Percentiles rank a stretch among this genome's conserved stretches.
Conservation (phyloP, 78 protist genomes). For the Polysphondylium violaceum region DNA sequence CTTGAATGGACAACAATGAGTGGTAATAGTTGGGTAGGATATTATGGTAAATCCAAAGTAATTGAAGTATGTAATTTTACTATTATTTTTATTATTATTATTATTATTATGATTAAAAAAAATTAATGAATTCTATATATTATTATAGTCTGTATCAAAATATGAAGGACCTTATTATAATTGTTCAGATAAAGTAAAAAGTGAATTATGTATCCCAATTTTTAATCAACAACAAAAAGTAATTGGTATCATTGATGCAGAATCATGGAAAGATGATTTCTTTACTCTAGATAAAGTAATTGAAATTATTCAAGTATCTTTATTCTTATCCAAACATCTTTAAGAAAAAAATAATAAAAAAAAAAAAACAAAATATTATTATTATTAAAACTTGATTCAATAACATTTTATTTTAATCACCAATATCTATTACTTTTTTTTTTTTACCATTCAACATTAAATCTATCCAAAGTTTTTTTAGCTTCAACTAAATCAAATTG, state of each 20-base stretch:
- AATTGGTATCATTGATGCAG: slow-evolving; percentile 69
- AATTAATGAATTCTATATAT: neutral
- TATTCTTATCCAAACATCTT: slow-evolving; percentile 5
- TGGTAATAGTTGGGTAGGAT: slow-evolving; percentile 35
- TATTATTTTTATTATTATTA: neutral
- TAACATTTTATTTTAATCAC: no score
- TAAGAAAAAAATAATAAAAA: neutral
- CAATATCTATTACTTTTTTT: no score
- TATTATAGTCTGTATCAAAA: neutral
- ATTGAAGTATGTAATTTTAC: neutral
- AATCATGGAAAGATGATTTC: slow-evolving; percentile 47
- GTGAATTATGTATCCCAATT: slow-evolving; percentile 62
- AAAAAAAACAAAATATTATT: neutral
- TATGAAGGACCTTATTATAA: slow-evolving; percentile 66
- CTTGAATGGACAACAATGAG: slow-evolving; percentile 16
- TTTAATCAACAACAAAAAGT: slow-evolving; percentile 8
- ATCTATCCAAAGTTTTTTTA: slow-evolving; percentile 85
- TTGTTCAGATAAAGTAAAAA: slow-evolving; percentile 66
- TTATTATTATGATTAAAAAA: neutral
- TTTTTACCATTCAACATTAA: slow-evolving; percentile 89
- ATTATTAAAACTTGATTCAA: no score
- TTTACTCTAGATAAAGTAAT: neutral
- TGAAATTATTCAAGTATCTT: neutral
- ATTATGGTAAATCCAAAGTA: slow-evolving; percentile 30
- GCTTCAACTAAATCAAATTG: slow-evolving; percentile 93